These are phyloP conservation scores for Hypericum androsaemum DNA, from an alignment of 345 rosid species.

Conservation along the genomic window DNA sequence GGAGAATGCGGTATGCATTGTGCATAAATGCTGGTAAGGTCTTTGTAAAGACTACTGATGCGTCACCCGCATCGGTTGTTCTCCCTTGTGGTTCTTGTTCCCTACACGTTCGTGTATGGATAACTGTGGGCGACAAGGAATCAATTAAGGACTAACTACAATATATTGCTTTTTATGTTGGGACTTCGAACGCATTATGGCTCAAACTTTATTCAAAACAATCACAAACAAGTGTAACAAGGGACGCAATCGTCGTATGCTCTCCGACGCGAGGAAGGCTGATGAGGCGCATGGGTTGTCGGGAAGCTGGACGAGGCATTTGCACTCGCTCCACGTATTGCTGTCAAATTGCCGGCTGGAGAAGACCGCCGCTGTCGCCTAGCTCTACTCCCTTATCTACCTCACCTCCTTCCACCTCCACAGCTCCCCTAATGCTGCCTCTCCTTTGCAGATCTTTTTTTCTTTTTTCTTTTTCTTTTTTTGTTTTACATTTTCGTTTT, in stretches of 20 bases:
- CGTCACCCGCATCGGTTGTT: constrained; percentile 47
- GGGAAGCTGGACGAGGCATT: constrained; percentile 63
- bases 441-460: background rate
- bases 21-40: constrained; percentile 28
- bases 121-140: constrained; percentile 34
- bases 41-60: constrained; percentile 26
- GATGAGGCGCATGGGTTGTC: constrained; percentile 66
- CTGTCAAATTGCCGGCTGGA: constrained; percentile 42
- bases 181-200: background rate
- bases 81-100: constrained; percentile 95
- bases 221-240: constrained; percentile 4
- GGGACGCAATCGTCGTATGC: constrained; percentile 10
- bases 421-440: no score
- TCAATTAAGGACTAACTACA: constrained; percentile 10
- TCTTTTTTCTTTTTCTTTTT: background rate
- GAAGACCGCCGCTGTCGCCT: constrained; percentile 42
- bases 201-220: background rate
- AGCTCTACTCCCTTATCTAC: constrained; percentile 47
- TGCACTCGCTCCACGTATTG: constrained; percentile 41
- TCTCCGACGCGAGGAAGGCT: constrained; percentile 39
- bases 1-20: constrained; percentile 53
- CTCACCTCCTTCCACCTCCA: constrained; percentile 32
- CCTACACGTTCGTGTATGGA: constrained; percentile 39
- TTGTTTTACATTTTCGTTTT: no score
- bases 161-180: background rate